phyloP scores from a whole-genome alignment of 2,329 filamentous ascomycete genomes.

The Nigrograna mackinnonii region DNA sequence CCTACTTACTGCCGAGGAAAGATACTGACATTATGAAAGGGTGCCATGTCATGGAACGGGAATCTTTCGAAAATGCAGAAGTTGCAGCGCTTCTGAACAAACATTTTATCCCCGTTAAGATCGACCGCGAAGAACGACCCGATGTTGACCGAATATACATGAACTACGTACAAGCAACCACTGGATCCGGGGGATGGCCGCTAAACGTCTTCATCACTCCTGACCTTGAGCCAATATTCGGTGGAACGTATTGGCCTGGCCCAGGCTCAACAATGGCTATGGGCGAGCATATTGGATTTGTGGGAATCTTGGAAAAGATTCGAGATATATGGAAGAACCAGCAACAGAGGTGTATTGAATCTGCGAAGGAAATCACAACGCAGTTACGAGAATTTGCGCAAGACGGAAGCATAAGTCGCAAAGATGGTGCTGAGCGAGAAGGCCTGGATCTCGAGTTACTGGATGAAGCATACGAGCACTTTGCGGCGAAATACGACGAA shows the following conservation, averaged over 20 bases:
- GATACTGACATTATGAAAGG: constrained; percentile 24
- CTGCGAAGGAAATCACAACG: constrained; percentile 78
- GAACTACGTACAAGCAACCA: constrained; percentile 96
- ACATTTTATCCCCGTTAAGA: constrained; percentile 86
- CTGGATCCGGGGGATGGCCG: constrained; percentile 88
- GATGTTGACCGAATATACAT: constrained; percentile 97
- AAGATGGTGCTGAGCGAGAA: constrained; percentile 58
- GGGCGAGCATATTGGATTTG: constrained; percentile 71
- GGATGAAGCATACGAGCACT: constrained; percentile 80
- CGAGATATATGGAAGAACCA: constrained; percentile 77
- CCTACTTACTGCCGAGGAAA: background rate
- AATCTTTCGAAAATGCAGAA: constrained; percentile 84
- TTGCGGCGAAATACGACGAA: constrained; percentile 78
- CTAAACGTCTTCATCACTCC: constrained; percentile 96
- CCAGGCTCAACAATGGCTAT: constrained; percentile 62
- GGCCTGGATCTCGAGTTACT: constrained; percentile 86
- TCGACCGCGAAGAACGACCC: constrained; percentile 91
- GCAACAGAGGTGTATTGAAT: constrained; percentile 78
- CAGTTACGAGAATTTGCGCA: constrained; percentile 87
- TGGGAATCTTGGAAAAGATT: constrained; percentile 82
- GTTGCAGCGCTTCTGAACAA: constrained; percentile 83
- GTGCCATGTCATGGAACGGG: constrained; percentile 86
- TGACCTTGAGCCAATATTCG: constrained; percentile 90
- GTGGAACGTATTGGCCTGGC: constrained; percentile 93
- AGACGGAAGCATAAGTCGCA: constrained; percentile 70